Percentiles rank a stretch among this genome's conserved stretches.
These are phyloP conservation scores for Botryotinia narcissicola DNA, from an alignment of 2,329 filamentous ascomycete genomes.

Conservation along the genomic window DNA sequence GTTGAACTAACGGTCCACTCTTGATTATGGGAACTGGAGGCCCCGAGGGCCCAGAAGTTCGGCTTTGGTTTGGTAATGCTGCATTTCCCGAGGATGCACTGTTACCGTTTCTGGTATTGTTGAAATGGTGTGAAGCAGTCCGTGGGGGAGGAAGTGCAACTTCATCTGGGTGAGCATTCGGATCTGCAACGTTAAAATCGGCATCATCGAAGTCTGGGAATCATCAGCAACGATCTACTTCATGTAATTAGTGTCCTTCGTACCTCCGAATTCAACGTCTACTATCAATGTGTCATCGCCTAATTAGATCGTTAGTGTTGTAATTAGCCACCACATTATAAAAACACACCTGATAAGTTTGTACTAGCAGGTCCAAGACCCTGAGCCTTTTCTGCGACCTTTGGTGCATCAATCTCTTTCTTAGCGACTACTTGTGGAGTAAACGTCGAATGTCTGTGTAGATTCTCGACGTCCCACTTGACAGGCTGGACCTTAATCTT, in stretches of 20 bases:
- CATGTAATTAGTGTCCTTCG: constrained; percentile 42
- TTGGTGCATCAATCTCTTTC: constrained; percentile 37
- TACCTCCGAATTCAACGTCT: constrained; percentile 56
- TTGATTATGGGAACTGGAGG: constrained; percentile 14
- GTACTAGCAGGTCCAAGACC: constrained; percentile 7
- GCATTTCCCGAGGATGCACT: constrained; percentile 18
- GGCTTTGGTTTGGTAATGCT: constrained; percentile 33
- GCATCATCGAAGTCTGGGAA: constrained; percentile 69
- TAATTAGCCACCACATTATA: neutral
- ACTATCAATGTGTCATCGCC: constrained; percentile 42
- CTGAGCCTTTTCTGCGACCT: constrained; percentile 30
- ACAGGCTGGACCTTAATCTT: constrained; percentile 79
- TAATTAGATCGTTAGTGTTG: constrained; percentile 25
- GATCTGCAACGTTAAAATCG: constrained; percentile 67
- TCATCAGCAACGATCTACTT: constrained; percentile 37
- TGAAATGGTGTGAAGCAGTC: constrained; percentile 28
- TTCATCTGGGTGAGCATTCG: constrained; percentile 71
- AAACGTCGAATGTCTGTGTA: constrained; percentile 78
- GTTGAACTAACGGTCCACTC: constrained; percentile 32
- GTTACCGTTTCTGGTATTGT: constrained; percentile 25
- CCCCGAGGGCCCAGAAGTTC: constrained; percentile 31
- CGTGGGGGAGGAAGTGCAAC: constrained; percentile 53
- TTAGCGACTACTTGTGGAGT: constrained; percentile 23
- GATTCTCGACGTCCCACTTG: constrained; percentile 73
- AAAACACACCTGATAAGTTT: constrained; percentile 5